Base-by-base conservation (phyloP, 768 basidiomycete genomes). In the Dioszegia hungarica region DNA sequence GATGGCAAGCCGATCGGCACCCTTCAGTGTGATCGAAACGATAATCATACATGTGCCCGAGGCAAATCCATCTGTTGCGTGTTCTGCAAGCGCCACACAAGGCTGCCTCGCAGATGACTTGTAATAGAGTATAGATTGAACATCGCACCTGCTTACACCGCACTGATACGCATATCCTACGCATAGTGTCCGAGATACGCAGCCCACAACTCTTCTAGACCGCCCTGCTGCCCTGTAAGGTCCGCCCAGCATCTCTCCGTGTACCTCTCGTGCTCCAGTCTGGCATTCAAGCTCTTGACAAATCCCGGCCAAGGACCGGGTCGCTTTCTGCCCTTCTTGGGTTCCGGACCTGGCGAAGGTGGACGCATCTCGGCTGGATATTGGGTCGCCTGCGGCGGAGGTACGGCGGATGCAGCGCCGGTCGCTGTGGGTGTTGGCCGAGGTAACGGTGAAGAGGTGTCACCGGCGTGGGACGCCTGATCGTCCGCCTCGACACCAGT, bases 241-340 rank as follows among this genome's bases (percentile, higher is more conserved):
- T 66, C 64, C 11, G 46, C 45, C 64, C 64, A 66, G 60, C 70
- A 72, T 8, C 19, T 20, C 27, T 68, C 64, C 17, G 48, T 20
- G 56, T 64, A 72, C 46, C 37, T 36, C 41, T 62, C 59, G 24
- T 61, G 46, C 29, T 64, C 61, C 43, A 72, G 28, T 14, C 62
- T 39, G 14, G 49, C 41, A 57, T 72, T 61, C 5, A 72, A 40
- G n/a, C 41, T 24, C 11, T 31, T 41, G 6, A 70, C 49, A 17
- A 70, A 37, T 31, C 67, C 63, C 1, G 62, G 66, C 34, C 55
- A 56, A 8, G 69, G 49, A 24, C 49, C 49, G 3, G 49, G 68
- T 24, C 39, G 3, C 9, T 2, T 25, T n/a, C 40, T 3, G 11
- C 25, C 31, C 15, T 27, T 51, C 52, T 27, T 25, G 12, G 36